These are phyloP conservation scores for Ganoderma lucidum DNA, from an alignment of 1,284 basidiomycete genomes.

Conservation along the genomic window DNA sequence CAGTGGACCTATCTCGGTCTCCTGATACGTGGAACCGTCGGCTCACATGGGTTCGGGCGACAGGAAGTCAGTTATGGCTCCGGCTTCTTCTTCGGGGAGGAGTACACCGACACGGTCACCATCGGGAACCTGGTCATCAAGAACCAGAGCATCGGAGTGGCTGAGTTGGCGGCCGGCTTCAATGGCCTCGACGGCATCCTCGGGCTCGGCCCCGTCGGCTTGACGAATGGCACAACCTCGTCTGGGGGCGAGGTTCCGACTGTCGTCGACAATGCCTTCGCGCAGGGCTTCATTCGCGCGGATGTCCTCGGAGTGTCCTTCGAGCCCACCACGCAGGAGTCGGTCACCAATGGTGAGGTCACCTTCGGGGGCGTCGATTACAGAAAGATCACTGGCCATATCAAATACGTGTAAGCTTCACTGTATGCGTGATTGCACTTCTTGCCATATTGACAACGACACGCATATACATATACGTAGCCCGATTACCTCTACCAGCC, in stretches of 20 bases:
- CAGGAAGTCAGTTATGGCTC: conserved; percentile 36
- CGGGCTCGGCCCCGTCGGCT: conserved; percentile 56
- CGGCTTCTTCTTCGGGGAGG: conserved; percentile 13
- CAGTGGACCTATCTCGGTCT: not conserved
- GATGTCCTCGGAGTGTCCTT: conserved; percentile 58
- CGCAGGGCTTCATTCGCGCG: conserved; percentile 36
- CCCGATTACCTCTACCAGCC: conserved; percentile 54
- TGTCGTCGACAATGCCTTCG: conserved; percentile 56
- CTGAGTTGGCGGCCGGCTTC: conserved; percentile 47
- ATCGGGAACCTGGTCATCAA: conserved; percentile 41
- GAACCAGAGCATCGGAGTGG: conserved; percentile 55
- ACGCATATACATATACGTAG: conserved; percentile 35
- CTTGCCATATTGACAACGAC: not conserved
- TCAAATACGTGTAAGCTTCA: not conserved
- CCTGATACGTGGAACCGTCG: not conserved
- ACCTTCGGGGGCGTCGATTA: conserved; percentile 55
- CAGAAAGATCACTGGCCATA: conserved; percentile 54
- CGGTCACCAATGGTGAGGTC: conserved; percentile 40
- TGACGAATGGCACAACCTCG: conserved; percentile 45
- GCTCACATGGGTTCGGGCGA: not conserved
- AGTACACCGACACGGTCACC: conserved; percentile 54
- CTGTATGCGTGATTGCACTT: not conserved
- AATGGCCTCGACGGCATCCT: conserved; percentile 59
- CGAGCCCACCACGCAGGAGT: conserved; percentile 47
- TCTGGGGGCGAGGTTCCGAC: conserved; percentile 44